Conservation (phyloP, 2,329 filamentous ascomycete genomes). For the Pseudogymnoascus sp. region DNA sequence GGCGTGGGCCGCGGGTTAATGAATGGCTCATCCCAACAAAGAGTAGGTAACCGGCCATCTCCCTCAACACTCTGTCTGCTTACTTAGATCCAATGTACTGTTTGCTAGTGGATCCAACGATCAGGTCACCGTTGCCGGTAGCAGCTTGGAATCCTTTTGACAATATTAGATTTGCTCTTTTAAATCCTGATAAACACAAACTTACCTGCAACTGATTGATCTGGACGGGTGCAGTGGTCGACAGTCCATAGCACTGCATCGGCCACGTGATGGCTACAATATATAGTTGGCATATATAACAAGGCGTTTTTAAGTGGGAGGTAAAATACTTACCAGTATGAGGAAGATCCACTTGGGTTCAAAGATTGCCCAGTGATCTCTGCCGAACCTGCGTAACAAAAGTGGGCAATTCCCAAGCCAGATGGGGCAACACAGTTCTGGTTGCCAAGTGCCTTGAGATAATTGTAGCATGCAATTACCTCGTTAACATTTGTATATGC, state of each 20-base stretch:
- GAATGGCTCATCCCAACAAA: neutral
- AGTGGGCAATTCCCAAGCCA: neutral
- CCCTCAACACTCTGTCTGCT: neutral
- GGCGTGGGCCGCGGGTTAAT: neutral
- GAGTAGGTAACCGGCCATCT: neutral
- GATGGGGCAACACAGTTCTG: neutral
- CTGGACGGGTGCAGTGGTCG: neutral
- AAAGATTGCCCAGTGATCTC: neutral
- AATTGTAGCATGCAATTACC: neutral
- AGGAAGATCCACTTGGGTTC: neutral
- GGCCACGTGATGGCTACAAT: neutral
- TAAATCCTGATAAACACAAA: neutral
- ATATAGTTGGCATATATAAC: neutral
- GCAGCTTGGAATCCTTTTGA: neutral
- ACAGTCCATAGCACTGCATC: neutral
- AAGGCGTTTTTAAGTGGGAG: neutral
- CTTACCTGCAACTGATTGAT: neutral
- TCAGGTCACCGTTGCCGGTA: neutral
- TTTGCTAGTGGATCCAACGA: neutral
- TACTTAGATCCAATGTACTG: neutral
- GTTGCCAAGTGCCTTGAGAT: neutral
- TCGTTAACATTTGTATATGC: neutral
- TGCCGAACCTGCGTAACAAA: neutral
- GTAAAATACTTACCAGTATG: neutral
- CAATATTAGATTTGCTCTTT: neutral